Conservation (phyloP, 805 yeast genomes). For the Saturnispora quitensis region DNA sequence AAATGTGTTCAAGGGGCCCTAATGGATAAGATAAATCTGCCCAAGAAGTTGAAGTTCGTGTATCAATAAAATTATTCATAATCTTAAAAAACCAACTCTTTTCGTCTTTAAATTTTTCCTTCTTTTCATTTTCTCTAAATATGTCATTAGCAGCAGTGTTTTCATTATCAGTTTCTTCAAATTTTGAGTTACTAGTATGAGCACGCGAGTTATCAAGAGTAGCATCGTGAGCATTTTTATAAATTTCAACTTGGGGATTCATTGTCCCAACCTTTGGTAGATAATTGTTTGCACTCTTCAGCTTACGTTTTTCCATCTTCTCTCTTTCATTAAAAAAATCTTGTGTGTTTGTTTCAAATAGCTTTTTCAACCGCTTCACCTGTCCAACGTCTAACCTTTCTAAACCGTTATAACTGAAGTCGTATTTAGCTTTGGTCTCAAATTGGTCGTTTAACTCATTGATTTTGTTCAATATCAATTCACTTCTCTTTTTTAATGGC, state of each 20-base stretch:
- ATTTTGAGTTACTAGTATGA: neutral
- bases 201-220: conserved; percentile 6
- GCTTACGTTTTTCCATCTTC: conserved; percentile 49
- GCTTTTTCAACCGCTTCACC: conserved; percentile 58
- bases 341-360: conserved; percentile 50
- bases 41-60: conserved; percentile 92
- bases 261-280: conserved; percentile 69
- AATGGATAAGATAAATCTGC: conserved; percentile 83
- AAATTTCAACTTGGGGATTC: conserved; percentile 85
- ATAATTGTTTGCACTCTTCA: conserved; percentile 41
- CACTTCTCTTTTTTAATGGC: conserved; percentile 19
- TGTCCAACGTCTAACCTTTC: conserved; percentile 26
- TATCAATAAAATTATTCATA: conserved; percentile 92
- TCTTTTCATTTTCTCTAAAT: conserved; percentile 6
- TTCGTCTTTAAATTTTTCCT: conserved; percentile 31
- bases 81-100: conserved; percentile 72
- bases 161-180: neutral
- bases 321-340: conserved; percentile 89
- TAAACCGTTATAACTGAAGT: conserved; percentile 11
- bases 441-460: conserved; percentile 13
- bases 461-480: conserved; percentile 10
- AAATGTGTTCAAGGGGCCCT: conserved; percentile 73
- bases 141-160: neutral
- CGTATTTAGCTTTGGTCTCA: conserved; percentile 15
- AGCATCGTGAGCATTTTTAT: conserved; percentile 80